Percentiles rank a stretch among this genome's conserved stretches.
phyloP scores from a whole-genome alignment of 768 basidiomycete genomes.

The Russula abietina region DNA sequence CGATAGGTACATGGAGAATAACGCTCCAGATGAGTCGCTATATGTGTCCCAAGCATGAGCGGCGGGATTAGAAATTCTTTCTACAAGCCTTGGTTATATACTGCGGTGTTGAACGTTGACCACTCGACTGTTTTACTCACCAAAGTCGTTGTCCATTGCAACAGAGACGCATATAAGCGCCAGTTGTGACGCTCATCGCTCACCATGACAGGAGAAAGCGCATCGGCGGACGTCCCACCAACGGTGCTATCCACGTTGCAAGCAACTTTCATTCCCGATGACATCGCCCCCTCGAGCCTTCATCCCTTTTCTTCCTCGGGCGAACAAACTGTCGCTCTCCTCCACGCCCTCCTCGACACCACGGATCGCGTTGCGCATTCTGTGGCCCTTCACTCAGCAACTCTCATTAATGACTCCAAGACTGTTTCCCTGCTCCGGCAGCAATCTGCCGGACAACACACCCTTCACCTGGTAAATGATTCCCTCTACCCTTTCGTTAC shows the following conservation, averaged over 20 bases:
- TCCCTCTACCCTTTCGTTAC: not conserved
- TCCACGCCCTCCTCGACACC: conserved; percentile 16
- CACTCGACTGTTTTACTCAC: not conserved
- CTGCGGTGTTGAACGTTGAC: not conserved
- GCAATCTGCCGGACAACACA: conserved; percentile 18
- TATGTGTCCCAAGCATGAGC: not conserved
- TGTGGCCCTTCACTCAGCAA: conserved; percentile 12
- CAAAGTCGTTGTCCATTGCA: not conserved
- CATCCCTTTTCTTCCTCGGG: conserved; percentile 11
- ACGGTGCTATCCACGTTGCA: conserved; percentile 19
- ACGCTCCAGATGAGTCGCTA: not conserved
- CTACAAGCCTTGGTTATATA: not conserved
- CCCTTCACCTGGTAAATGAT: conserved; percentile 16
- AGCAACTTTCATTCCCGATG: not conserved
- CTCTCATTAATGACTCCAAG: conserved; percentile 19
- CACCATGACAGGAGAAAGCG: conserved; percentile 12
- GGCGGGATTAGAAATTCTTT: not conserved
- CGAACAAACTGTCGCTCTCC: conserved; percentile 15
- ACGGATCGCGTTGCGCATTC: conserved; percentile 11
- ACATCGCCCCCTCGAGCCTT: not conserved
- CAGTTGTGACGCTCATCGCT: not conserved
- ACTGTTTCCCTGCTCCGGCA: conserved; percentile 21
- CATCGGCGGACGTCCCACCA: not conserved
- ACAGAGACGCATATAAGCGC: not conserved
- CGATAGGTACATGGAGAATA: not conserved